Base-by-base conservation (phyloP, 768 basidiomycete genomes). In the Tylopilus felleus region DNA sequence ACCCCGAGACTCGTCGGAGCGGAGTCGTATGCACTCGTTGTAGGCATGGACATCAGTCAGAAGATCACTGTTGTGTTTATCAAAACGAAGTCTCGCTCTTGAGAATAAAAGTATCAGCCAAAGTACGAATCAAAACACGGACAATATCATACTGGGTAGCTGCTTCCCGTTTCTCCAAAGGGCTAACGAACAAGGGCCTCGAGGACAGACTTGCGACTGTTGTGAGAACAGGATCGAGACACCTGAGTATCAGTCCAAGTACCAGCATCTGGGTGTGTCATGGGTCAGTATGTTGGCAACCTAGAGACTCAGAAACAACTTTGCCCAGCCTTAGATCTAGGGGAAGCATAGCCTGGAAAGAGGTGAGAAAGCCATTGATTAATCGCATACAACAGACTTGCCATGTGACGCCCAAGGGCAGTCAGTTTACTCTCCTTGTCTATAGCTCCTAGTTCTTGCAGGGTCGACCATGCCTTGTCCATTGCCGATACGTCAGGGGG, bases 251-350 rank as follows among this genome's bases (percentile, higher is more conserved):
- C 6, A 85, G 80, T 0, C 82, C 93, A 0, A 97, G 75, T 8
- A 97, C 80, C 22, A 98, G 81, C 89, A 98, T 95, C 89, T 90
- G 16, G 35, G 39, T 4, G 28, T 21, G 25, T 17, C 27, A 29
- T 36, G 5, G 25, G 22, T 57, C 41, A 63, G 52, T 42, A 22
- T 48, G 16, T 21, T 44, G 36, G 6, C 49, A 36, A 23, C 17
- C 29, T 1, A 43, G 16, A 50, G 19, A 16, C 7, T 5, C 10
- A 10, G 38, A 42, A 12, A 52, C 42, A 25, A 88, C 89, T 78
- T 97, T 98, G 8, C 84, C 91, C 25, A 98, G 78, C 38, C 92
- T 80, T 10, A 95, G 74, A 70, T 98, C 95, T 14, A 96, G 74
- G 1, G 94, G 94, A n/a, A 97, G 77, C 71, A 85, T 79, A 3